phyloP scores from a whole-genome alignment of 1,139 yeast genomes.

The Blastobotrys malaysiensis region DNA sequence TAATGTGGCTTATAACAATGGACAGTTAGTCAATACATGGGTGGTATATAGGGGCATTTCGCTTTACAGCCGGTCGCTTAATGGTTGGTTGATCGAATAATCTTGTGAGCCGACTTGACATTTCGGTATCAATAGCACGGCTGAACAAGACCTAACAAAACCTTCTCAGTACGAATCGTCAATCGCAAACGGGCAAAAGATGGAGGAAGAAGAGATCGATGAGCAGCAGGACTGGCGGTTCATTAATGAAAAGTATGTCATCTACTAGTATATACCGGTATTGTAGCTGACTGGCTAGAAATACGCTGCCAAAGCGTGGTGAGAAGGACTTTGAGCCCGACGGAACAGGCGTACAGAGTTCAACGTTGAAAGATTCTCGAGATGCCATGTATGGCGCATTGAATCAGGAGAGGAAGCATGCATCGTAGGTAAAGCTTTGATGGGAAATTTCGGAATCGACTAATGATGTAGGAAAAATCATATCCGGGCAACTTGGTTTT shows the following conservation, averaged over 20 bases:
- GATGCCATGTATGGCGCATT: constrained; percentile 72
- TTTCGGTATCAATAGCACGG: background rate
- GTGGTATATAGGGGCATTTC: no score
- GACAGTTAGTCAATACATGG: no score
- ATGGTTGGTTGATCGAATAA: background rate
- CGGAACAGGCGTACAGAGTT: constrained; percentile 57
- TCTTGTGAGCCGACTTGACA: no score
- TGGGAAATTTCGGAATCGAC: constrained; percentile 28
- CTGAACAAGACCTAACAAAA: background rate
- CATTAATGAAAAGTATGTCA: background rate
- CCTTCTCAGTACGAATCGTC: background rate
- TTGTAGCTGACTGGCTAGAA: constrained; percentile 1
- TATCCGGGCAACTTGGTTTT: constrained; percentile 43
- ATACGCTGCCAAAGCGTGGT: constrained; percentile 57
- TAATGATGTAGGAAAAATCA: constrained; percentile 23
- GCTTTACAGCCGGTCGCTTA: no score
- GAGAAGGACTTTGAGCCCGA: constrained; percentile 87
- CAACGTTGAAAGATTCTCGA: constrained; percentile 50
- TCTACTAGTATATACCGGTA: background rate
- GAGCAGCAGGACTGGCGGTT: constrained; percentile 9
- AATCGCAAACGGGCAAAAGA: background rate
- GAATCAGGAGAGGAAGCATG: constrained; percentile 52
- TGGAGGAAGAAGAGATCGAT: constrained; percentile 4
- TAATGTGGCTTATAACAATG: no score
- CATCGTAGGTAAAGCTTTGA: constrained; percentile 43